phyloP scores from a whole-genome alignment of 129 eudicot species.

The Silybum marianum region DNA sequence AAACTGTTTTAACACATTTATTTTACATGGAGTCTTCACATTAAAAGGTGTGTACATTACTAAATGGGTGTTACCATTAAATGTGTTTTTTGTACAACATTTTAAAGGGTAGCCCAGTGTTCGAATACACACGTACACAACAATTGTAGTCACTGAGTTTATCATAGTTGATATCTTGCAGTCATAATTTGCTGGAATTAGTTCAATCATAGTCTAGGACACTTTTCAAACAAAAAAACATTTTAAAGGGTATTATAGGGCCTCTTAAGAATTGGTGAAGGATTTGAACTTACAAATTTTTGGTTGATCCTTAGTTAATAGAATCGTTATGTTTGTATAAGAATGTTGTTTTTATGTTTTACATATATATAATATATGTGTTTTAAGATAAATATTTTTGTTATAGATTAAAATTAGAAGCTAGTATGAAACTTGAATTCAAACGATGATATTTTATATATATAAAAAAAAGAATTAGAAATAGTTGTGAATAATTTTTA shows the following conservation, averaged over 20 bases:
- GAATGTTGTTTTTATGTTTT: background rate
- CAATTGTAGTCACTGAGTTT: too few species aligned
- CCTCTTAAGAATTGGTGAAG: too few species aligned
- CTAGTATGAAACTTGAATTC: background rate
- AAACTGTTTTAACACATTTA: background rate
- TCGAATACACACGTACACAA: too few species aligned
- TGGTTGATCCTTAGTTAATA: background rate
- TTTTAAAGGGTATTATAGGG: background rate
- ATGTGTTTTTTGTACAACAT: background rate
- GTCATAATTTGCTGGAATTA: too few species aligned
- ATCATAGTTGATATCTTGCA: too few species aligned
- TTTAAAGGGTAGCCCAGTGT: too few species aligned
- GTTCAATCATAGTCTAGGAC: too few species aligned
- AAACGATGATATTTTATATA: background rate
- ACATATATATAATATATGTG: background rate
- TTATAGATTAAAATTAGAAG: background rate
- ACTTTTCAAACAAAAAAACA: too few species aligned
- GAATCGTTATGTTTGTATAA: background rate
- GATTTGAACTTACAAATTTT: too few species aligned
- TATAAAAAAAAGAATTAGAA: background rate
- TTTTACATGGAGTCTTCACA: background rate
- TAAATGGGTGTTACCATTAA: too few species aligned
- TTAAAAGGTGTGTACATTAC: too few species aligned
- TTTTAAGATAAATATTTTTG: background rate
- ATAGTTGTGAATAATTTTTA: conserved; percentile 10